Evolutionary conservation across 768 basidiomycete species (phyloP).

Genomic region (Hericium coralloides): DNA sequence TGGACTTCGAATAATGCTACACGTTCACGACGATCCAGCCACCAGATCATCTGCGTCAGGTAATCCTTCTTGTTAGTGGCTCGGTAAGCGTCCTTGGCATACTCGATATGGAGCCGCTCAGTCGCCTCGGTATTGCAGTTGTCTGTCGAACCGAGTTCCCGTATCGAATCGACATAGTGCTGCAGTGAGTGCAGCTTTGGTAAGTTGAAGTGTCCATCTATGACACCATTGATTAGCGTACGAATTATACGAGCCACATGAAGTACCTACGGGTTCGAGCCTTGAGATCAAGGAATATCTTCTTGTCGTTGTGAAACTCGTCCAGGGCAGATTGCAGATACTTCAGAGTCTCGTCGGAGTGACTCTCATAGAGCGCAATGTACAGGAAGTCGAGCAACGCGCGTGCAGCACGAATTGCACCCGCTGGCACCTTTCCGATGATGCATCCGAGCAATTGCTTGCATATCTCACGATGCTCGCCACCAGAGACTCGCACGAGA

Average conservation of each 20-base stretch:
- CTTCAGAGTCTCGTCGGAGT: slow-evolving; percentile 22
- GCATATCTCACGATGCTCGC: neutral
- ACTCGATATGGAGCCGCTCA: slow-evolving; percentile 25
- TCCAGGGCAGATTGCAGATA: slow-evolving; percentile 19
- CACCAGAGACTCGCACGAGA: neutral
- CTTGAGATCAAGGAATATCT: slow-evolving; percentile 24
- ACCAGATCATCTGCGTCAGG: slow-evolving; percentile 22
- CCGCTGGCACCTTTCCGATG: neutral
- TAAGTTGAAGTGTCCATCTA: slow-evolving; percentile 8
- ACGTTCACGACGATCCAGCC: slow-evolving; percentile 11
- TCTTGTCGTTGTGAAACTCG: slow-evolving; percentile 31
- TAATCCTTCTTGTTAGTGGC: slow-evolving; percentile 21
- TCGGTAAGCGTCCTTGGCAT: slow-evolving; percentile 23
- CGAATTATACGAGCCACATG: too few relatives aligned
- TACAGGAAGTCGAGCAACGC: slow-evolving; percentile 29
- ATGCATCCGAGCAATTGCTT: neutral
- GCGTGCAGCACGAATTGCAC: neutral
- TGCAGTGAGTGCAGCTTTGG: slow-evolving; percentile 11
- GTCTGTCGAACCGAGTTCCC: slow-evolving; percentile 11
- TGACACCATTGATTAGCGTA: too few relatives aligned
- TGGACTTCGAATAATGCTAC: neutral
- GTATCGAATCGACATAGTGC: slow-evolving; percentile 11
- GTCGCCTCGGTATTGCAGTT: slow-evolving; percentile 23
- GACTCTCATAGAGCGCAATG: slow-evolving; percentile 25
- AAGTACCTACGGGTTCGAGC: slow-evolving; percentile 24